phyloP scores from a whole-genome alignment of 2,329 filamentous ascomycete genomes.

The Alternaria brassicicola region DNA sequence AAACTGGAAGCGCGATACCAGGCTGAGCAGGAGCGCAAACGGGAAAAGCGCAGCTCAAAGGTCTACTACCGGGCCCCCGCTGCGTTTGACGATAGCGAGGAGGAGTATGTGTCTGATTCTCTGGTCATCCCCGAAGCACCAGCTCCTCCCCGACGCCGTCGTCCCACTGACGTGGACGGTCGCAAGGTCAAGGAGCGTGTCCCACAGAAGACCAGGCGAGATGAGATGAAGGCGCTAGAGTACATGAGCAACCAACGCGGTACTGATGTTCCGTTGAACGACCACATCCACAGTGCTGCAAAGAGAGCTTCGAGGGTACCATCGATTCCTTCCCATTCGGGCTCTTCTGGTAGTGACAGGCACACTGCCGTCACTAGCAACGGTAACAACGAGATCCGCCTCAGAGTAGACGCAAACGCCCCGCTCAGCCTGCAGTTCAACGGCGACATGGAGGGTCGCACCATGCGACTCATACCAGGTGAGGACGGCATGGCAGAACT shows the following conservation, averaged over 20 bases:
- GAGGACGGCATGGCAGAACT: constrained; percentile 47
- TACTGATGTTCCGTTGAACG: constrained; percentile 31
- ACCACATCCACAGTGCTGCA: constrained; percentile 38
- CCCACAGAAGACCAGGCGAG: constrained; percentile 21
- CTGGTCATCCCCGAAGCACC: constrained; percentile 7
- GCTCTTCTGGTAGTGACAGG: constrained; percentile 38
- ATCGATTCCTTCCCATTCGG: constrained; percentile 39
- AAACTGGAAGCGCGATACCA: constrained; percentile 6
- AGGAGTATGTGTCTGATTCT: constrained; percentile 11
- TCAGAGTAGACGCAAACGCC: constrained; percentile 43
- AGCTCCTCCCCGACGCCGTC: constrained; percentile 25
- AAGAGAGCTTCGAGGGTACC: constrained; percentile 33
- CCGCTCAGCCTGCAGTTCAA: constrained; percentile 44
- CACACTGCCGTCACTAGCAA: constrained; percentile 37
- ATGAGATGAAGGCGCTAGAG: constrained; percentile 31
- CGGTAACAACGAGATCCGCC: constrained; percentile 43
- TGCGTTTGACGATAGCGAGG: constrained; percentile 26
- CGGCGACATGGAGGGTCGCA: constrained; percentile 49
- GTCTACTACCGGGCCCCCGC: constrained; percentile 17
- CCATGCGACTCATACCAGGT: constrained; percentile 39
- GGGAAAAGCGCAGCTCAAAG: constrained; percentile 20
- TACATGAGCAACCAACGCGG: constrained; percentile 42
- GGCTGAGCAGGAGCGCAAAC: constrained; percentile 18
- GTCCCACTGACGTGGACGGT: constrained; percentile 28
- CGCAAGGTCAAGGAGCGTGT: constrained; percentile 28